Conservation (phyloP, 2,329 filamentous ascomycete genomes). For the Fusarium sp. region DNA sequence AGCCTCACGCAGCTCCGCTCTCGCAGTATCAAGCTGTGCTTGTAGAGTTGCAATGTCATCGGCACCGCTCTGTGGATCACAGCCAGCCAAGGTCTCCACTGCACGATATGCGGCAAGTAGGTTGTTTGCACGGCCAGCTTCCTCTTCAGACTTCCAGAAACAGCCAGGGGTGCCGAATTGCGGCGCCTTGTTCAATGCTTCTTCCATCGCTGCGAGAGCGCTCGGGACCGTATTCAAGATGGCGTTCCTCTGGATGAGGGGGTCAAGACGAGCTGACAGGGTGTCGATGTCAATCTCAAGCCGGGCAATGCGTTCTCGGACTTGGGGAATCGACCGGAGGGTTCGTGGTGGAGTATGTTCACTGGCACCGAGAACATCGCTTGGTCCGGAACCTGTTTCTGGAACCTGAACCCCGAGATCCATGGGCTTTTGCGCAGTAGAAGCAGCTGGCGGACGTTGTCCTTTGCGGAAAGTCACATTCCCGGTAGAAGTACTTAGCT, state of each 20-base stretch:
- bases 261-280: not conserved
- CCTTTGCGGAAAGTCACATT: not conserved
- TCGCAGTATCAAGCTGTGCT: too few species aligned
- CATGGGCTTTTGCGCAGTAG: not conserved
- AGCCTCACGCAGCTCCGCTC: too few species aligned
- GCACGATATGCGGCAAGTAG: too few species aligned
- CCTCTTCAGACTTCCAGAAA: too few species aligned
- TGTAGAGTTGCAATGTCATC: too few species aligned
- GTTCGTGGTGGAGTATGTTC: not conserved
- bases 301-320: not conserved
- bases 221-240: not conserved
- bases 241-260: not conserved
- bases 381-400: not conserved
- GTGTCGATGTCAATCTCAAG: not conserved
- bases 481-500: not conserved
- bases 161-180: not conserved
- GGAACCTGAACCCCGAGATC: not conserved
- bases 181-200: not conserved
- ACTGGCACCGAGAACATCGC: not conserved
- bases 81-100: too few species aligned
- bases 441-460: not conserved
- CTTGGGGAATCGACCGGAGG: not conserved
- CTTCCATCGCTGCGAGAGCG: not conserved
- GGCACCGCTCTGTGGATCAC: too few species aligned
- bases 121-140: too few species aligned